Evolutionary conservation across 1,139 yeast species (phyloP), one percentile per base, ranked within the genome.

Genomic region (Trichomonascaceae sp.): DNA sequence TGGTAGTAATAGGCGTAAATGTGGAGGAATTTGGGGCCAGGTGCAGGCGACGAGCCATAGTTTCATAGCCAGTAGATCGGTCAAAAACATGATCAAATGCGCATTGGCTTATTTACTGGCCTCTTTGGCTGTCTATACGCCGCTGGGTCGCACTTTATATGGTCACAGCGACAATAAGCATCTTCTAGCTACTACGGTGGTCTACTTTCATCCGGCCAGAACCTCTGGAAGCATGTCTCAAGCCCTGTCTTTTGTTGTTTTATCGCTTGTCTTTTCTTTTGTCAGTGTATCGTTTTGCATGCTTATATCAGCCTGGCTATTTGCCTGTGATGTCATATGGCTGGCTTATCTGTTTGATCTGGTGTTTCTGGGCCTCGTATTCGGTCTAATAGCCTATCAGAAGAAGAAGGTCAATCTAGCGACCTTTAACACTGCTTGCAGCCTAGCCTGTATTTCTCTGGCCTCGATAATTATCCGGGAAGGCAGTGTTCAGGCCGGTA

Each of bases 191-290:
- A 88, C 96, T 0, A 85, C 85, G 17, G 87, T 88, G 0, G 95
- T 87, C 2, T 88, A 88, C 67, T 87, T 88, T 72, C 95, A 87
- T 63, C 93, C 96, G 0, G 80, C 91, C 2, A 70, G 96, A 52
- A 79, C 95, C 0, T 80, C 81, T 55, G 96, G 96, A 0, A 81
- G 88, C 22, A 87, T 87, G 95, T 79, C 83, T 55, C 90, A 87
- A 65, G 82, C 90, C 9, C 68, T 86, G 20, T 64, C 81, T 47
- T 88, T 81, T 70, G 93, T 84, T 12, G 61, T 76, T 0, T 58
- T 80, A 3, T 76, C 91, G 0, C 69, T 87, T 18, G 55, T 73
- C 1, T 87, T 78, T 71, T 80, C 86, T 51, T 78, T 85, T 51
- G 58, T 76, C 0, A 77, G 84, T 5, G 79, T 87, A 1, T 68